Base-by-base conservation (phyloP, 148 eudicot genomes). In the Chenopodium quinoa region DNA sequence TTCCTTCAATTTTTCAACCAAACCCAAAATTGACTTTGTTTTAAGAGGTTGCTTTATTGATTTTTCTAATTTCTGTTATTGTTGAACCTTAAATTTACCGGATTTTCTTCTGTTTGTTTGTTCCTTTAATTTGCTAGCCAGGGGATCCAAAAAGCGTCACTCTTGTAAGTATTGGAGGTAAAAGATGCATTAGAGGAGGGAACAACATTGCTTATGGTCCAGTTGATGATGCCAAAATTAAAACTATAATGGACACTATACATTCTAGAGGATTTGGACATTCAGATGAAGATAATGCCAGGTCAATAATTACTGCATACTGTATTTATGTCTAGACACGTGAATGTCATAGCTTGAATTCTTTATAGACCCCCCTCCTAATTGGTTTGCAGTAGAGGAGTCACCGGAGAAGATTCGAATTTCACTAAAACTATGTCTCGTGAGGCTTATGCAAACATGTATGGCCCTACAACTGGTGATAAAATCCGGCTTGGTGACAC, bases 401-500 rank as follows among this genome's bases (percentile, higher is more conserved):
- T 88, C 66, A 79, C 89, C 46, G 90, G 84, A 87, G 94, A 89
- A 89, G 92, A 90, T 85, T 86, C 88, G 77, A 65, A 76, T 54
- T 83, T 89, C 81, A 82, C 89, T n/a, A 88, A 58, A 79, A 73
- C 82, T 63, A 88, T 93, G 86, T 80, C 95, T 85, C 93, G 83
- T 76, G 92, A 93, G 89, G 87, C 87, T 70, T 96, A 96, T 90
- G 95, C 92, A 83, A 90, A 90, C 85, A 92, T 92, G 95, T 93
- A 91, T 81, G 99, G 99, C 46, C 99, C 98, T 64, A 93, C 98
- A 11, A 86, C 88, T 76, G 99, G 99, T 69, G 99, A 96, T 90
- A 93, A 89, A 88, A 83, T 96, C 81, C 90, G 99, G 76, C 97
- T 96, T 68, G 99, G 99, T 78, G 99, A 96, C 83, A 93, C 97